Evolutionary conservation across 352 stramenopile genomes (phyloP), one percentile per base, ranked within the genome.

Genomic region (Globisporangium spinosum): DNA sequence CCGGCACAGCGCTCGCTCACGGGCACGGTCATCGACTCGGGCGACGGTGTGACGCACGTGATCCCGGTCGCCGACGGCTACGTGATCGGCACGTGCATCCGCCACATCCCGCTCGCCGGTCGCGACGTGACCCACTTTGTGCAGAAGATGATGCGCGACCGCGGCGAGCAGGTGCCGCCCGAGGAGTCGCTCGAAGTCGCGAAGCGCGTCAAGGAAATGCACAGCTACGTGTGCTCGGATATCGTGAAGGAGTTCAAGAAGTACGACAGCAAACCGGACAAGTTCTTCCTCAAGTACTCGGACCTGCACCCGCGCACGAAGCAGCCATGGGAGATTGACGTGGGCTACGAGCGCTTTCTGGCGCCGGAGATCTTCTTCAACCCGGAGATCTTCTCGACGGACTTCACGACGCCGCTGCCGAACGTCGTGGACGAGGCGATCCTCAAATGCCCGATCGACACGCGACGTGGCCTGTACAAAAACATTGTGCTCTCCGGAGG

Each of bases 281-380:
- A 98, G 72, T 98, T 87, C 71, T 96, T 98, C 62, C 70, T 95
- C 54, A 93, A 86, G 68, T 98, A 97, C 78, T 71, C 70, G 22
- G 93, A 95, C 67, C 49, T 91, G 58, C 78, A 95, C 67, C 71
- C 79, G 57, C 83, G 83, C 35, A 97, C 89, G 35, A 90, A 89
- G 72, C 84, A 96, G 75, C 77, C 76, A 55, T 98, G 89, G 89
- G 68, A 82, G 69, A 93, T 95, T 70, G 91, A 98, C 70, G 83
- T 98, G 23, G 95, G 95, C 53, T 93, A 91, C 72, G 96, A 99
- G 75, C 85, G 92, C 9, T 99, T 99, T 74, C 63, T 98, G 58
- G 96, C 90, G 43, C 95, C 95, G 12, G 96, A 99, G 76, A 97
- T 98, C 67, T 98, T 98, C 73, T 98, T 99, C 73, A 98, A 98